Percentiles rank a stretch among this genome's conserved stretches.
These are phyloP conservation scores for Monoraphidium neglectum DNA, from an alignment of 139 green algal species.

Conservation along the genomic window DNA sequence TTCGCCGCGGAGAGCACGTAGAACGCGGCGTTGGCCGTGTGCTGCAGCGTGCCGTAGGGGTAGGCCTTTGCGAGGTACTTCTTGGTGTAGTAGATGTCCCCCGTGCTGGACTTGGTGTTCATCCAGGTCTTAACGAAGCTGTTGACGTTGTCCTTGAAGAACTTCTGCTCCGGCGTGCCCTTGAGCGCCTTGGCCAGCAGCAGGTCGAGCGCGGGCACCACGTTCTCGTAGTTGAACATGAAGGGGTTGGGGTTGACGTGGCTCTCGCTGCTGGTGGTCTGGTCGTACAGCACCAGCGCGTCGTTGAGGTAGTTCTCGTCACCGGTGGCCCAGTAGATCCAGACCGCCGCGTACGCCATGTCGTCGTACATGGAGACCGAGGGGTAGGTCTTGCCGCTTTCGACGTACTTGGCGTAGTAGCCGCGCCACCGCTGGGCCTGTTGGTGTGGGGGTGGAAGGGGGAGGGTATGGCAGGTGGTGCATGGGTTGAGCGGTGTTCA, in stretches of 20 bases:
- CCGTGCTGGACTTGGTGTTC: slow-evolving; percentile 33
- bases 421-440: slow-evolving; percentile 22
- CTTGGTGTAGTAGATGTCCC: slow-evolving; percentile 36
- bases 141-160: slow-evolving; percentile 30
- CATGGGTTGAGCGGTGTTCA: too few relatives aligned
- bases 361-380: slow-evolving; percentile 33
- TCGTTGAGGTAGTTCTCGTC: slow-evolving; percentile 44
- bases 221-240: slow-evolving; percentile 44
- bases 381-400: slow-evolving; percentile 29
- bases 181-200: slow-evolving; percentile 28
- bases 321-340: slow-evolving; percentile 35
- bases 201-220: slow-evolving; percentile 33
- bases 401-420: slow-evolving; percentile 33
- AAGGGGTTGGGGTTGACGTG: slow-evolving; percentile 40
- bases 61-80: slow-evolving; percentile 38
- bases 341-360: slow-evolving; percentile 34
- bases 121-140: slow-evolving; percentile 33
- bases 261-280: slow-evolving; percentile 19
- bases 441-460: too few relatives aligned
- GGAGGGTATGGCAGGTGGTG: too few relatives aligned
- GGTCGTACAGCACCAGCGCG: slow-evolving; percentile 30
- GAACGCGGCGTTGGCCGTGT: slow-evolving; percentile 41
- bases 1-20: slow-evolving; percentile 30
- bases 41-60: slow-evolving; percentile 31
- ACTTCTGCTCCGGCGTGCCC: background rate